Evolutionary conservation across 345 rosid genomes (phyloP), one percentile per base, ranked within the genome.

Genomic region (Eucalyptus dawsonii): DNA sequence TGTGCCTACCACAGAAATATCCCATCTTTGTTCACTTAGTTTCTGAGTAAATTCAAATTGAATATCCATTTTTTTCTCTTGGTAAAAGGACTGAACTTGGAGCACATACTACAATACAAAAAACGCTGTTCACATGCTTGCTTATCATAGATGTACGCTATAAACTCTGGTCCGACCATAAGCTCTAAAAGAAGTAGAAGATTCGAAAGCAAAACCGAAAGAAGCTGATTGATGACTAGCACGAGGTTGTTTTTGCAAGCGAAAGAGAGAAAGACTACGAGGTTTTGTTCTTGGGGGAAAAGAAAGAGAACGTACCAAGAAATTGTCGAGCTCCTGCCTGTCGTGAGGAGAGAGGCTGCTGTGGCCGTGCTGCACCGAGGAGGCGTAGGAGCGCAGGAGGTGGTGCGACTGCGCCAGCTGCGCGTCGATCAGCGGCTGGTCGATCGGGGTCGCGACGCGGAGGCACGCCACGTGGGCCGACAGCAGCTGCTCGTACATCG

Each of bases 391-490:
- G 92, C 99, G 96, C 83, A 95, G 97, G 90, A 96, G 93, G 90
- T 96, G 94, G 76, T 95, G 97, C 86, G 99, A 95, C 87, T 95
- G 97, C 22, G 98, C 93, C 53, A 97, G 94, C 95, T 97, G 99
- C 24, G 98, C 95, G 89, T 97, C 99, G 89, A 97, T 97, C 72
- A 94, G 94, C 50, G 99, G 99, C 91, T 97, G 99, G 92, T 97
- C 99, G 86, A 97, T 97, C 21, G 99, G 99, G 53, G 99, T 97
- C 10, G 99, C 99, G 14, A 97, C 99, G 53, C 99, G 94, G 25
- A 97, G 94, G 91, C 99, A 97, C 13, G 99, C 93, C 76, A 97
- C 98, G 89, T 97, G 99, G 17, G 99, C 99, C 9, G 98, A 88
- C 44, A 97, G 88, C 27, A 97, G 92, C 93, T 97, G 98, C 62